These are phyloP conservation scores for Aspergillus bertholletiae DNA, from an alignment of 495 filamentous ascomycete species.

Conservation along the genomic window DNA sequence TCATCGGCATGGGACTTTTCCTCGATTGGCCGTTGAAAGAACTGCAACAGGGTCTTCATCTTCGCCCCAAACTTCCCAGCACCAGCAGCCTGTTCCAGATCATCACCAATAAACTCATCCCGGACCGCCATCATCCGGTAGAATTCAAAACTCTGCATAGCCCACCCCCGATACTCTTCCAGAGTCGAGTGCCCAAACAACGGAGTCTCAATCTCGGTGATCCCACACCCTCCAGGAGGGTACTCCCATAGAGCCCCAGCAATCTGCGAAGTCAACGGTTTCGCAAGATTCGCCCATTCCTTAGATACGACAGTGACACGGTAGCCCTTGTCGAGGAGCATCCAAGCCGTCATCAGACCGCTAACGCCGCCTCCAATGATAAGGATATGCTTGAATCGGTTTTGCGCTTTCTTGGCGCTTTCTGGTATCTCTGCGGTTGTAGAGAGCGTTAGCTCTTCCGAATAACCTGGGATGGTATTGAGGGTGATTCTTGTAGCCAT, in stretches of 20 bases:
- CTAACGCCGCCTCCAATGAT: constrained; percentile 44
- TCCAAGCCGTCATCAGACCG: constrained; percentile 40
- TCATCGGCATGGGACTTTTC: background rate
- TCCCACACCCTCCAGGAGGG: constrained; percentile 44
- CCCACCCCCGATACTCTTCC: background rate
- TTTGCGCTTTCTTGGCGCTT: background rate
- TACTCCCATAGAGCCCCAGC: constrained; percentile 49
- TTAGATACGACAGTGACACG: constrained; percentile 42
- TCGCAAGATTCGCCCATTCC: constrained; percentile 29
- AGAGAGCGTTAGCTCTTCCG: background rate
- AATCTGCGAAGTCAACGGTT: constrained; percentile 46
- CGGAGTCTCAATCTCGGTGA: background rate
- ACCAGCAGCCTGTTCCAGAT: background rate
- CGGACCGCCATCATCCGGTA: background rate
- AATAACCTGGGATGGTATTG: background rate
- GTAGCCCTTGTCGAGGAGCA: constrained; percentile 44
- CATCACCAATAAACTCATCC: background rate
- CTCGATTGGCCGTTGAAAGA: background rate
- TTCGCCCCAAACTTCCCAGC: background rate
- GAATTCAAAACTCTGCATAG: background rate
- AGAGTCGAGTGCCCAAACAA: background rate
- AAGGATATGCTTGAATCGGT: constrained; percentile 11
- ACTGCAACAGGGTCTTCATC: background rate
- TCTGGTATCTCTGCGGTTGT: background rate
- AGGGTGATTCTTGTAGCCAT: background rate